A percentile compares a stretch with the other conserved stretches of the same genome.
phyloP scores from a whole-genome alignment of 352 stramenopile genomes.

The Hyaloperonospora brassicae region DNA sequence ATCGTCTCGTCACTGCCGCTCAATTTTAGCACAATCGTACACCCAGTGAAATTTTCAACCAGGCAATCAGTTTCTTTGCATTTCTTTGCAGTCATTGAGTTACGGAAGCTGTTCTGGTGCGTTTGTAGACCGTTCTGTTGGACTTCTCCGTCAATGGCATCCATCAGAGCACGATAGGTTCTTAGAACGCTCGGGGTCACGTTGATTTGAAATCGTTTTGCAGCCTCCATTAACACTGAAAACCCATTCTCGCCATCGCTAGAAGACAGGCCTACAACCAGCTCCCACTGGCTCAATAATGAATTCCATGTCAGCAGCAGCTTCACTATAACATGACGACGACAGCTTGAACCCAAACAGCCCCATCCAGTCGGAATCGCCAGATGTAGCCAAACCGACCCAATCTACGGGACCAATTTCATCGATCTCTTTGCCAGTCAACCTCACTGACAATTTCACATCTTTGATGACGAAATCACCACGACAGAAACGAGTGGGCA shows the following conservation, averaged over 20 bases:
- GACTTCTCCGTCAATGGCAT: slow-evolving; percentile 60
- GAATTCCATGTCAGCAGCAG: slow-evolving; percentile 62
- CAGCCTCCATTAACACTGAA: slow-evolving; percentile 50
- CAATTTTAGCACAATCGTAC: slow-evolving; percentile 41
- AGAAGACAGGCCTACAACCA: slow-evolving; percentile 46
- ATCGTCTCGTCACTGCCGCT: slow-evolving; percentile 40
- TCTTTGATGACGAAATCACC: slow-evolving; percentile 59
- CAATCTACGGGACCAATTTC: slow-evolving; percentile 45
- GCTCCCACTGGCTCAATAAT: slow-evolving; percentile 69
- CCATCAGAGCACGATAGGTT: slow-evolving; percentile 68
- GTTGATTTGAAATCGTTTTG: slow-evolving; percentile 71
- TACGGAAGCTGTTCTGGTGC: slow-evolving; percentile 54
- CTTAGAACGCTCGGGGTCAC: slow-evolving; percentile 65
- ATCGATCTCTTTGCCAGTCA: slow-evolving; percentile 49
- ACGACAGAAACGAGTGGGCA: slow-evolving; percentile 46
- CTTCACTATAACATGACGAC: slow-evolving; percentile 64
- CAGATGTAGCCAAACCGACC: slow-evolving; percentile 40
- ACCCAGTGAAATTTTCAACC: slow-evolving; percentile 67
- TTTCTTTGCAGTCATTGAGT: slow-evolving; percentile 27
- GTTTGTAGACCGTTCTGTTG: slow-evolving; percentile 52
- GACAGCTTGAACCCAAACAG: slow-evolving; percentile 57
- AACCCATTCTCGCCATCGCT: slow-evolving; percentile 52
- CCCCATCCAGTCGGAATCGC: slow-evolving; percentile 48
- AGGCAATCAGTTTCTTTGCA: slow-evolving; percentile 44
- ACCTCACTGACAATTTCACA: slow-evolving; percentile 49